Evolutionary conservation across 2,329 filamentous ascomycete species (phyloP).

Genomic region (Neofusicoccum umdonicola): DNA sequence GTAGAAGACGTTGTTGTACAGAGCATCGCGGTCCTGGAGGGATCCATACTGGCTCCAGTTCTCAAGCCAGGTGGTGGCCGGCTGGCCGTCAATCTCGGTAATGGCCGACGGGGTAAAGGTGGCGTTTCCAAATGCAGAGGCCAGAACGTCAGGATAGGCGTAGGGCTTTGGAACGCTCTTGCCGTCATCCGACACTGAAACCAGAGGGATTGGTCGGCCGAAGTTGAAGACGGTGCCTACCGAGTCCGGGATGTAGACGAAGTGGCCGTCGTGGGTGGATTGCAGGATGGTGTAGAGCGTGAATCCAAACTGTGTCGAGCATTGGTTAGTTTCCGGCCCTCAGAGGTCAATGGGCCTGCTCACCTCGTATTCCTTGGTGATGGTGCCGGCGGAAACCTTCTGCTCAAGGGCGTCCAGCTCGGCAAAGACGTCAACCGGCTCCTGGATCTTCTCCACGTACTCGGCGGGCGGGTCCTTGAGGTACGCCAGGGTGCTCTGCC

Average conservation of each 20-base stretch:
- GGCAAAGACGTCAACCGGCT: conserved; percentile 43
- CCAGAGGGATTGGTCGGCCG: conserved; percentile 49
- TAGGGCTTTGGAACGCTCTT: conserved; percentile 58
- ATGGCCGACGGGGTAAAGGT: conserved; percentile 51
- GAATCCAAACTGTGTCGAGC: conserved; percentile 36
- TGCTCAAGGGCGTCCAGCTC: conserved; percentile 40
- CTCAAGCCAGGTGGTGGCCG: conserved; percentile 50
- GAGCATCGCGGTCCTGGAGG: conserved; percentile 57
- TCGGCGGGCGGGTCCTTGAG: conserved; percentile 47
- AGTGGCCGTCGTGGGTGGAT: conserved; percentile 64
- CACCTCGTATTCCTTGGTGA: conserved; percentile 40
- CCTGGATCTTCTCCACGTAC: conserved; percentile 47
- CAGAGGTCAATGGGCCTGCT: not conserved
- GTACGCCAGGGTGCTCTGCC: conserved; percentile 47
- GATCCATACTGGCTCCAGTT: conserved; percentile 47
- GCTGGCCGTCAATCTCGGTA: conserved; percentile 55
- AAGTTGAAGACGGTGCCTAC: conserved; percentile 52
- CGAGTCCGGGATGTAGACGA: conserved; percentile 54
- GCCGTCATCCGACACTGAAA: conserved; percentile 63
- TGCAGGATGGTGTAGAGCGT: conserved; percentile 55
- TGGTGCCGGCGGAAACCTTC: conserved; percentile 36
- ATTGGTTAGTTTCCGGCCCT: not conserved
- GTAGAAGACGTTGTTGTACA: conserved; percentile 51
- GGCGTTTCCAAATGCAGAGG: conserved; percentile 42
- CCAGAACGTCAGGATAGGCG: conserved; percentile 48